These are phyloP conservation scores for Leccinum fibrillosum DNA, from an alignment of 768 basidiomycete species.

Conservation along the genomic window DNA sequence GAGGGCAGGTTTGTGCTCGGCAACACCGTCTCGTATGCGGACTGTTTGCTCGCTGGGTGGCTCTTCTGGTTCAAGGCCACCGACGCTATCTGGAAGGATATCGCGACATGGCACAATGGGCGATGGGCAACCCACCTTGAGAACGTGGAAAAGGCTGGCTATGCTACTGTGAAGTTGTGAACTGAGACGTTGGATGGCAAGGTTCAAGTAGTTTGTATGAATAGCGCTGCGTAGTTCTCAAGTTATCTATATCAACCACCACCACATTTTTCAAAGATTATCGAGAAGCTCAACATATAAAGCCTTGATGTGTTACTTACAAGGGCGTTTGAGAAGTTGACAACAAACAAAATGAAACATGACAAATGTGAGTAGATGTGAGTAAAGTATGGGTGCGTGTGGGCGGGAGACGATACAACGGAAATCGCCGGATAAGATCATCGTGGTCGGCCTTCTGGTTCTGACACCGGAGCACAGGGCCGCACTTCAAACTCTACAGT, in stretches of 20 bases:
- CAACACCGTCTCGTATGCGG: constrained; percentile 34
- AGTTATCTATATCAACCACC: too few species aligned
- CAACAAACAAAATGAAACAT: too few species aligned
- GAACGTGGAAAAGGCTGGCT: constrained; percentile 29
- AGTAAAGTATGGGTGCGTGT: too few species aligned
- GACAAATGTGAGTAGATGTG: too few species aligned
- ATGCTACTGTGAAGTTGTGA: constrained; percentile 16
- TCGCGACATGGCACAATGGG: constrained; percentile 37
- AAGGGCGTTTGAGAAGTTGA: too few species aligned
- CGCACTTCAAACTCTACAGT: too few species aligned
- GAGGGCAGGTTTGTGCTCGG: constrained; percentile 35
- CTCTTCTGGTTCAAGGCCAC: constrained; percentile 34
- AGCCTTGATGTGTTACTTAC: too few species aligned
- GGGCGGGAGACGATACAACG: too few species aligned
- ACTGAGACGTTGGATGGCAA: background rate
- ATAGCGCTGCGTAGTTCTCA: too few species aligned
- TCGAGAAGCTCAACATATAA: background rate
- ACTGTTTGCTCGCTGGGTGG: constrained; percentile 32
- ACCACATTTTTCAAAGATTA: background rate
- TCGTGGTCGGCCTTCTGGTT: background rate
- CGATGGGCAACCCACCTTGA: constrained; percentile 35
- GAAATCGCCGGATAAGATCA: too few species aligned
- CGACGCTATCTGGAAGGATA: constrained; percentile 32
- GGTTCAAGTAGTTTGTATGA: too few species aligned
- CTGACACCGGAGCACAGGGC: too few species aligned